Percentiles rank a stretch among this genome's conserved stretches.
Evolutionary conservation across 2,329 filamentous ascomycete genomes (phyloP).

Genomic region (Allantophomopsis lycopodina): DNA sequence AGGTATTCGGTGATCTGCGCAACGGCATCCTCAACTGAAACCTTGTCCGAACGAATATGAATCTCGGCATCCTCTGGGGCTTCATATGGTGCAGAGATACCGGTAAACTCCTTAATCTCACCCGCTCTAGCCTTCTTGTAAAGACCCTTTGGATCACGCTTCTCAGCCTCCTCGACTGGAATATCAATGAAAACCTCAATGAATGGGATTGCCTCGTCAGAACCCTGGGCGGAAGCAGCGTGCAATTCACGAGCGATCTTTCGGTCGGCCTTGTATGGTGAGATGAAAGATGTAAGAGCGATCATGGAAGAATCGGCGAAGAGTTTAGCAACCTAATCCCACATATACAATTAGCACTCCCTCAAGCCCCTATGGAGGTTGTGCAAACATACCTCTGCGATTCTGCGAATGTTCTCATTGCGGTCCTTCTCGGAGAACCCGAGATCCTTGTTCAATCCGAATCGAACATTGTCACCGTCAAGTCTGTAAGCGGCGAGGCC

Average conservation of each 20-base stretch:
- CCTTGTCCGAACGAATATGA: constrained; percentile 69
- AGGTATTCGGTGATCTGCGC: constrained; percentile 72
- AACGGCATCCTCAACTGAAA: constrained; percentile 80
- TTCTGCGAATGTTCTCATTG: constrained; percentile 95
- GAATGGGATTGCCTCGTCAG: constrained; percentile 62
- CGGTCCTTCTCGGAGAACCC: constrained; percentile 88
- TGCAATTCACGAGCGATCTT: constrained; percentile 73
- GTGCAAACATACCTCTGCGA: constrained; percentile 51
- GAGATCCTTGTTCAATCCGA: constrained; percentile 95
- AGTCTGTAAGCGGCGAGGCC: constrained; percentile 79
- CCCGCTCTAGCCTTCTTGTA: constrained; percentile 95
- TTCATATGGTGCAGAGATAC: constrained; percentile 91
- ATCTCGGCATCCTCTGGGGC: constrained; percentile 77
- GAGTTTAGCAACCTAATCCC: constrained; percentile 66
- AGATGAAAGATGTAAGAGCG: constrained; percentile 93
- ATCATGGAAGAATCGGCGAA: constrained; percentile 85
- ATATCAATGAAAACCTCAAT: constrained; percentile 92
- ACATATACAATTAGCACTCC: not conserved
- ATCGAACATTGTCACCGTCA: constrained; percentile 96
- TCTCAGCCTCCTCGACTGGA: constrained; percentile 68
- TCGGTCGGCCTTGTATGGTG: constrained; percentile 80
- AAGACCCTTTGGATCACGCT: constrained; percentile 91
- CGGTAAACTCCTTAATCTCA: constrained; percentile 95
- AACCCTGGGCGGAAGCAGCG: constrained; percentile 36
- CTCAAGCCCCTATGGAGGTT: not conserved